These are phyloP conservation scores for Gyrodon lividus DNA, from an alignment of 768 basidiomycete species.

Conservation along the genomic window DNA sequence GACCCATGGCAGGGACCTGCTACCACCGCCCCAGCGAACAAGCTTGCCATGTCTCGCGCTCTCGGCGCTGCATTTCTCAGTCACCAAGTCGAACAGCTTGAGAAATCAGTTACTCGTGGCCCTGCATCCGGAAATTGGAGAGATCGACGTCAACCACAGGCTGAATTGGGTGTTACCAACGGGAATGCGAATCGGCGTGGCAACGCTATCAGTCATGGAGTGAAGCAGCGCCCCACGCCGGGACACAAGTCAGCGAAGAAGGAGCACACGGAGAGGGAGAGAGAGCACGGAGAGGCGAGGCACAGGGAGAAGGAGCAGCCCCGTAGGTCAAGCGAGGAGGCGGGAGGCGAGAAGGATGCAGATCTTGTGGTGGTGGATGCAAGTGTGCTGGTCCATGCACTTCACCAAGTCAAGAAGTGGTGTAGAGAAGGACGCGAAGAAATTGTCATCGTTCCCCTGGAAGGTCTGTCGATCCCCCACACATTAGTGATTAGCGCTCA, in stretches of 20 bases:
- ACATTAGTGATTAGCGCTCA: slow-evolving; percentile 7
- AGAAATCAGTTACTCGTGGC: slow-evolving; percentile 63
- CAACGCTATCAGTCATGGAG: slow-evolving; percentile 6
- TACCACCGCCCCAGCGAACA: slow-evolving; percentile 42
- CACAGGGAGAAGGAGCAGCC: slow-evolving; percentile 18
- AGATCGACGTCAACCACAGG: slow-evolving; percentile 39
- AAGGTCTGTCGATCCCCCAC: slow-evolving; percentile 54
- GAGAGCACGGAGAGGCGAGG: slow-evolving; percentile 20
- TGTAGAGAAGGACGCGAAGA: slow-evolving; percentile 75
- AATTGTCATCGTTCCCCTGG: slow-evolving; percentile 79
- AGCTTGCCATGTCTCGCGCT: slow-evolving; percentile 81
- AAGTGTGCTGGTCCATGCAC: slow-evolving; percentile 75
- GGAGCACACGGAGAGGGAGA: slow-evolving; percentile 18
- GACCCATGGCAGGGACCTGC: slow-evolving; percentile 19
- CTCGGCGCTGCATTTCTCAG: slow-evolving; percentile 85
- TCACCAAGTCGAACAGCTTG: slow-evolving; percentile 86
- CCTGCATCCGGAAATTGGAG: slow-evolving; percentile 62
- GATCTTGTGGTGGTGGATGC: slow-evolving; percentile 79
- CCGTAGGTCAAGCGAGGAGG: slow-evolving; percentile 26
- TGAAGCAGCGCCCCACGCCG: slow-evolving; percentile 25
- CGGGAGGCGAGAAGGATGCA: slow-evolving; percentile 53
- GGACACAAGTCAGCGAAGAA: slow-evolving; percentile 24
- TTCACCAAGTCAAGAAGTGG: slow-evolving; percentile 81
- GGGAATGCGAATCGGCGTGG: slow-evolving; percentile 20
- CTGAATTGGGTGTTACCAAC: slow-evolving; percentile 14